Evolutionary conservation across 768 basidiomycete genomes (phyloP).

Genomic region (Strobilomyces echinocephalus): DNA sequence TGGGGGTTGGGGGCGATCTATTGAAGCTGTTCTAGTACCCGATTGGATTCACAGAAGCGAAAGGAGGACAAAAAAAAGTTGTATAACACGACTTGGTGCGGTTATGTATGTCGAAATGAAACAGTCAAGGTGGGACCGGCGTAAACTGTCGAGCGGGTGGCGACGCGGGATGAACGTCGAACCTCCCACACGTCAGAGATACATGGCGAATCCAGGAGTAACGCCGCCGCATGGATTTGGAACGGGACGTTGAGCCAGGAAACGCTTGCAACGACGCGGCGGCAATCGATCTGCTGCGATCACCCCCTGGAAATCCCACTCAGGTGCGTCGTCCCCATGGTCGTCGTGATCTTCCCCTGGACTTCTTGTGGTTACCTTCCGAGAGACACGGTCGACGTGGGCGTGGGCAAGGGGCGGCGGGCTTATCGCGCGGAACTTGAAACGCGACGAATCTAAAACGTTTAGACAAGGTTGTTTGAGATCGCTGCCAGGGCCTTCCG

Average conservation of each 20-base stretch:
- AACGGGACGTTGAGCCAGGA: not conserved
- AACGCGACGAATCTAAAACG: conserved; percentile 5
- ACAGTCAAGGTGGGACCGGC: not conserved
- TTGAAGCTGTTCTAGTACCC: conserved; percentile 43
- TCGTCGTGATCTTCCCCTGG: not conserved
- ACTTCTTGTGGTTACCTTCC: not conserved
- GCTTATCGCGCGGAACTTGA: conserved; percentile 10
- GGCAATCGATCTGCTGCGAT: conserved; percentile 1
- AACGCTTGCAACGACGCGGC: not conserved
- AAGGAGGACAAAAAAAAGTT: not conserved
- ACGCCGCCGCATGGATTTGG: conserved; percentile 1
- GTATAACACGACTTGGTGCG: not conserved
- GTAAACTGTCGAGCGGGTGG: conserved; percentile 4
- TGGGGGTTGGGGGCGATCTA: conserved; percentile 92
- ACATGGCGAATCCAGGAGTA: not conserved
- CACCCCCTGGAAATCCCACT: not conserved
- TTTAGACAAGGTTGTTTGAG: not conserved
- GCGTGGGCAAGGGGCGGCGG: not conserved
- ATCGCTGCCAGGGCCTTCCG: not conserved
- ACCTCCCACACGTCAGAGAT: not conserved
- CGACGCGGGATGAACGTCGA: not conserved
- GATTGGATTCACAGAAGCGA: not conserved
- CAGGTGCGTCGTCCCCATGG: not conserved
- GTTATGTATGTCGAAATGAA: not conserved
- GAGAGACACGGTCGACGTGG: conserved; percentile 1